phyloP scores from a whole-genome alignment of 179 eudicot species.

The Drosera spatulata region DNA sequence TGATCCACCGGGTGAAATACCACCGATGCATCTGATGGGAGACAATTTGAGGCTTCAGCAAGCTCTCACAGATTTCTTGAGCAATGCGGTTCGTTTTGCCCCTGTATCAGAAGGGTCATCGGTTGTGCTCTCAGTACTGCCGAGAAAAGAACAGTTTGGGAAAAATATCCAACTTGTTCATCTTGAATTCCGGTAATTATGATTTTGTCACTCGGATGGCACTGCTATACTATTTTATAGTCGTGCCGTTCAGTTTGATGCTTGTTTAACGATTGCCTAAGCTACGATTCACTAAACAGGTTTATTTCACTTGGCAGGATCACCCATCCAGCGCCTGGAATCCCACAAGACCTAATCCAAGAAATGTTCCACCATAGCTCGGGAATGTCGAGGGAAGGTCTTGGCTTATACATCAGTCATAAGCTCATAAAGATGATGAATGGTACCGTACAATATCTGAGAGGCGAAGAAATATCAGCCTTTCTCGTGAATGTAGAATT shows the following conservation, averaged over 20 bases:
- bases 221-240: too few relatives aligned
- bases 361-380: constrained; percentile 73
- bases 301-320: constrained; percentile 37
- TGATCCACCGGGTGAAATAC: constrained; percentile 49
- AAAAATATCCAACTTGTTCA: constrained; percentile 55
- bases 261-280: too few relatives aligned
- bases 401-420: constrained; percentile 71
- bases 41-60: constrained; percentile 86
- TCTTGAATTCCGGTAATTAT: constrained; percentile 65
- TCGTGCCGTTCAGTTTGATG: too few relatives aligned
- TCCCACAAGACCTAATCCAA: constrained; percentile 60
- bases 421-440: constrained; percentile 76
- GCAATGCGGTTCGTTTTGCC: constrained; percentile 51
- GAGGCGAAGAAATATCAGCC: constrained; percentile 60
- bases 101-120: constrained; percentile 55
- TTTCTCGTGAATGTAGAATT: constrained; percentile 61
- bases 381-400: constrained; percentile 76
- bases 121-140: constrained; percentile 38
- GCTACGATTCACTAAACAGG: too few relatives aligned
- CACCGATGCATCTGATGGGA: constrained; percentile 50
- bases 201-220: too few relatives aligned
- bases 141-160: constrained; percentile 50
- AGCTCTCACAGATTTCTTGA: constrained; percentile 72
- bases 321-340: constrained; percentile 80
- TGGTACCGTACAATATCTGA: constrained; percentile 71